A percentile compares a stretch with the other conserved stretches of the same genome.
Conservation (phyloP, 441 rosid species). For the Melastoma candidum region DNA sequence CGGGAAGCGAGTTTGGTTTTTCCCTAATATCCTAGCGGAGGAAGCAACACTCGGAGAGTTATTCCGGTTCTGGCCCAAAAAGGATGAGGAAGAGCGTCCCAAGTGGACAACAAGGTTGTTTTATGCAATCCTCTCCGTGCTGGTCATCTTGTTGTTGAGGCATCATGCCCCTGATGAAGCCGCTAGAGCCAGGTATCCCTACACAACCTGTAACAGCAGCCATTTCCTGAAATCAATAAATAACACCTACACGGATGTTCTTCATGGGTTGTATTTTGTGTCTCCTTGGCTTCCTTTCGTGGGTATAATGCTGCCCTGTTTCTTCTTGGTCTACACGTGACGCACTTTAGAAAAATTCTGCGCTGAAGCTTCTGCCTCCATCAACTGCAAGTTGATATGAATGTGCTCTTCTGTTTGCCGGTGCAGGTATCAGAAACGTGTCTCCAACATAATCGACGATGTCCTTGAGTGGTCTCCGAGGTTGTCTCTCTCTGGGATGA, state of each 20-base stretch:
- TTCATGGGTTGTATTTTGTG: too few relatives aligned
- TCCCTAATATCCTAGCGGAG: slow-evolving; percentile 98
- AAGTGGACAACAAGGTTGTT: slow-evolving; percentile 94
- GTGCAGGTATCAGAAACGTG: slow-evolving; percentile 90
- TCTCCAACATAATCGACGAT: slow-evolving; percentile 90
- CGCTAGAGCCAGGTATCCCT: slow-evolving; percentile 83
- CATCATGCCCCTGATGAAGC: slow-evolving; percentile 99
- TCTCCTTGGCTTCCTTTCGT: too few relatives aligned
- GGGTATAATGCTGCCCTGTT: too few relatives aligned
- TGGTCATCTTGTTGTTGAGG: slow-evolving; percentile 77
- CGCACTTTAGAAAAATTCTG: too few relatives aligned
- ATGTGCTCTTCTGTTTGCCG: not conserved
- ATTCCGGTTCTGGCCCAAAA: slow-evolving; percentile 95
- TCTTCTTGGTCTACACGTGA: too few relatives aligned
- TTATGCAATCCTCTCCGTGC: slow-evolving; percentile 66
- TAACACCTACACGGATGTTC: too few relatives aligned
- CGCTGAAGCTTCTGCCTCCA: too few relatives aligned
- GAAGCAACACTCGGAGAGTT: slow-evolving; percentile 89
- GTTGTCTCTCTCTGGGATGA: slow-evolving; percentile 86
- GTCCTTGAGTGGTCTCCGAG: slow-evolving; percentile 96
- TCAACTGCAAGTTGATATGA: too few relatives aligned
- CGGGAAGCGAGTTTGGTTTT: slow-evolving; percentile 92
- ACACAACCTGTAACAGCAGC: not conserved
- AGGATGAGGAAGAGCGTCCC: slow-evolving; percentile 91
- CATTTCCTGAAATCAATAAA: too few relatives aligned